These are phyloP conservation scores for Starmera quercuum DNA, from an alignment of 805 yeast species.

Conservation along the genomic window DNA sequence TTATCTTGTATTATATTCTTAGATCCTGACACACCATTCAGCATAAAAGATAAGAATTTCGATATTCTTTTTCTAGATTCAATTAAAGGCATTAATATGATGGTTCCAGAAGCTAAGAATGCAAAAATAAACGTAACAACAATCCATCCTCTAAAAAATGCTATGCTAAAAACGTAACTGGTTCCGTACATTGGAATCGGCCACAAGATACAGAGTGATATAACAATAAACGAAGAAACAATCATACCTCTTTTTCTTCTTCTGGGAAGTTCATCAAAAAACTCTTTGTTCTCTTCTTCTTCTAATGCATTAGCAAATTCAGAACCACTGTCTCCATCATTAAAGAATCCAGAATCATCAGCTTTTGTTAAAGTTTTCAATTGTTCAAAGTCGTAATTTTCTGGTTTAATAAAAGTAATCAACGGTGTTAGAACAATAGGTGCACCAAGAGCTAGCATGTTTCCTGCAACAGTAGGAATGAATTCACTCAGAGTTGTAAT, in stretches of 20 bases:
- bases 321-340: constrained; percentile 9
- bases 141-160: constrained; percentile 2
- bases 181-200: constrained; percentile 89
- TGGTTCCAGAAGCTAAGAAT: neutral
- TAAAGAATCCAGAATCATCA: neutral
- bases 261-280: constrained; percentile 3
- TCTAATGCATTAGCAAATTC: constrained; percentile 3
- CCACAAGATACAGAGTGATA: constrained; percentile 59
- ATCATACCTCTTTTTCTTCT: constrained; percentile 5
- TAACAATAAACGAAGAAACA: constrained; percentile 18
- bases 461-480: constrained; percentile 14
- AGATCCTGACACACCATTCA: no score
- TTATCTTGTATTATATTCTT: no score
- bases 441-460: constrained; percentile 15
- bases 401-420: constrained; percentile 20
- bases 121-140: constrained; percentile 1
- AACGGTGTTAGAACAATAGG: constrained; percentile 22
- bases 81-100: no score
- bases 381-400: constrained; percentile 12
- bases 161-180: constrained; percentile 13
- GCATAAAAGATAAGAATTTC: no score
- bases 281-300: constrained; percentile 21
- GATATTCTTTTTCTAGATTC: no score
- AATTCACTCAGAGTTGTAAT: constrained; percentile 12
- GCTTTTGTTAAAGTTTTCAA: constrained; percentile 3